Percentiles rank a stretch among this genome's conserved stretches.
Conservation (phyloP, 2,329 filamentous ascomycete species). For the Chrysosporium keratinophilum region DNA sequence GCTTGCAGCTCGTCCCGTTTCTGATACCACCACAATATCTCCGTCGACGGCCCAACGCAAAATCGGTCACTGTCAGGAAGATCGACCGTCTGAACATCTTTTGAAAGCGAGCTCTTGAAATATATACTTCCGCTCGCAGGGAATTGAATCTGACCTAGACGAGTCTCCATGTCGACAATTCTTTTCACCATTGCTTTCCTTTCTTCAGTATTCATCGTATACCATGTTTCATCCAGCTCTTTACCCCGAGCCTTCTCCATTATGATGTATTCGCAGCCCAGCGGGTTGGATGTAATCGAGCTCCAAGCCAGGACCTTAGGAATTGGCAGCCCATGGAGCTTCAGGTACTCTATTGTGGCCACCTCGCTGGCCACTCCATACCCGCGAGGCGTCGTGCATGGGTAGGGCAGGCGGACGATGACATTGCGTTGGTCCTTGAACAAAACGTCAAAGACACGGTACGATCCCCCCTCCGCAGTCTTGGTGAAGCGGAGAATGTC, state of each 20-base stretch:
- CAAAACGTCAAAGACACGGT: conserved; percentile 25
- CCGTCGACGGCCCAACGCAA: conserved; percentile 18
- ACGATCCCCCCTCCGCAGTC: conserved; percentile 29
- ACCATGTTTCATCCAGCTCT: conserved; percentile 18
- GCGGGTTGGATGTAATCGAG: conserved; percentile 16
- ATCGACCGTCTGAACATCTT: neutral
- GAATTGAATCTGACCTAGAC: conserved; percentile 17
- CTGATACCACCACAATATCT: conserved; percentile 18
- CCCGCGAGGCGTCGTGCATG: conserved; percentile 20
- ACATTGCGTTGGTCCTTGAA: conserved; percentile 23
- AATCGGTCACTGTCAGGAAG: conserved; percentile 4
- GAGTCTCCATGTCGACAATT: conserved; percentile 18
- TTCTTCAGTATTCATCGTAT: conserved; percentile 18
- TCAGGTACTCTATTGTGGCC: conserved; percentile 26
- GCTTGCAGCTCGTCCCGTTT: conserved; percentile 12
- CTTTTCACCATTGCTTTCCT: conserved; percentile 18
- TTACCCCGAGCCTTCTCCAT: conserved; percentile 24
- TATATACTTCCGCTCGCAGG: conserved; percentile 19
- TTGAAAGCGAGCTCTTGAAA: conserved; percentile 4
- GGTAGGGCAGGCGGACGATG: conserved; percentile 28
- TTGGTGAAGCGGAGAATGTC: conserved; percentile 22
- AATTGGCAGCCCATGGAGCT: conserved; percentile 20
- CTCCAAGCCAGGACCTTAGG: conserved; percentile 22
- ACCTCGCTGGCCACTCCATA: conserved; percentile 27
- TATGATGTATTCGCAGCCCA: conserved; percentile 24